phyloP scores from a whole-genome alignment of 1,139 yeast species.

The Zygoascus sp. region DNA sequence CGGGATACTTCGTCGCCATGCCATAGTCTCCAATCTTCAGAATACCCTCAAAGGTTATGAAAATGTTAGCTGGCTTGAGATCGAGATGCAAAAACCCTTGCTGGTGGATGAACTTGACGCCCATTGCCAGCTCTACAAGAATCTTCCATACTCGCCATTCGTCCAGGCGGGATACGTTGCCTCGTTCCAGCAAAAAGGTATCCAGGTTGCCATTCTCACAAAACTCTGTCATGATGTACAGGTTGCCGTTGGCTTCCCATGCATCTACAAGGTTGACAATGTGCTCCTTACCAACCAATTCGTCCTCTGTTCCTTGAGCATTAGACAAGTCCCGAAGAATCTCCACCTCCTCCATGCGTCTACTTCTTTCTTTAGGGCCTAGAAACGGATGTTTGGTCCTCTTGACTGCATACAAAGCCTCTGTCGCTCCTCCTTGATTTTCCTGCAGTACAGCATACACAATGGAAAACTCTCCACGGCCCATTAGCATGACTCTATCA shows the following conservation, averaged over 20 bases:
- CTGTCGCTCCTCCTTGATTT: conserved; percentile 22
- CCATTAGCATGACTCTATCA: conserved; percentile 65
- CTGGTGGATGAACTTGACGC: conserved; percentile 75
- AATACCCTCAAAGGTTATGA: conserved; percentile 91
- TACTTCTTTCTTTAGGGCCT: conserved; percentile 49
- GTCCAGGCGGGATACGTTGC: conserved; percentile 69
- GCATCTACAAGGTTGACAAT: conserved; percentile 76
- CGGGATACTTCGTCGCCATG: conserved; percentile 58
- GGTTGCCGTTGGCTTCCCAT: conserved; percentile 73
- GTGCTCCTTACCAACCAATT: conserved; percentile 76
- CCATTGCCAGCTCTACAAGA: conserved; percentile 70
- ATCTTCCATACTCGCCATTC: conserved; percentile 99
- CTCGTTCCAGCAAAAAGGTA: conserved; percentile 72
- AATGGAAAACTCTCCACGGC: conserved; percentile 82
- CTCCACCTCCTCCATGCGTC: conserved; percentile 56
- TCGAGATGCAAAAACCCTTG: conserved; percentile 77
- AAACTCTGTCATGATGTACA: conserved; percentile 89
- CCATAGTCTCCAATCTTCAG: conserved; percentile 83
- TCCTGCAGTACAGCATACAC: conserved; percentile 68
- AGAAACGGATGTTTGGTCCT: conserved; percentile 58
- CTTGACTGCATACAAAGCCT: conserved; percentile 67
- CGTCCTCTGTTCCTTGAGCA: conserved; percentile 39
- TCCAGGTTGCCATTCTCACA: conserved; percentile 94
- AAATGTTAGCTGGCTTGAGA: conserved; percentile 90
- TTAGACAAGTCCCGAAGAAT: conserved; percentile 43